Percentiles rank a stretch among this genome's conserved stretches.
These are phyloP conservation scores for Cyberlindnera nakhonratchasimensis DNA, from an alignment of 805 yeast species.

Conservation along the genomic window DNA sequence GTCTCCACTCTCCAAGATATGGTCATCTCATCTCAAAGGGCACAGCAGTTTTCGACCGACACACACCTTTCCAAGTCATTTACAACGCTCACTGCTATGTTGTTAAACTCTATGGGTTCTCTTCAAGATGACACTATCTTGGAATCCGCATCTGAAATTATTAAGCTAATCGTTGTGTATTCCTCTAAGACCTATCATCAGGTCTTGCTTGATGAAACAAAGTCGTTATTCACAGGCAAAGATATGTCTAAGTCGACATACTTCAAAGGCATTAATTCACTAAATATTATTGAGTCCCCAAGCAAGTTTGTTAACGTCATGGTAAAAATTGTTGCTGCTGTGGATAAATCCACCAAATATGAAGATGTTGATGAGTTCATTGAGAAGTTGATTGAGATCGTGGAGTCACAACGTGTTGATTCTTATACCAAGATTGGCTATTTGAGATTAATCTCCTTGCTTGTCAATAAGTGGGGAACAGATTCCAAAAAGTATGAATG, in stretches of 20 bases:
- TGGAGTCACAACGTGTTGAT: slow-evolving; percentile 15
- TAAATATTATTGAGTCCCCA: slow-evolving; percentile 32
- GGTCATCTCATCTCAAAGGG: slow-evolving; percentile 23
- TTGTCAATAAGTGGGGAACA: slow-evolving; percentile 52
- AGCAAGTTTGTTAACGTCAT: slow-evolving; percentile 1
- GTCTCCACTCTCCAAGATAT: slow-evolving; percentile 21
- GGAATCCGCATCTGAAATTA: slow-evolving; percentile 31
- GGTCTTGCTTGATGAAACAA: slow-evolving; percentile 37
- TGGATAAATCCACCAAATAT: slow-evolving; percentile 42
- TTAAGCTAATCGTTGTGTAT: slow-evolving; percentile 34
- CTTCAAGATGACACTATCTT: slow-evolving; percentile 17
- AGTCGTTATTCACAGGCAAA: slow-evolving; percentile 33
- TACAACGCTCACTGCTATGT: slow-evolving; percentile 13
- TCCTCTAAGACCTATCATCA: slow-evolving; percentile 39
- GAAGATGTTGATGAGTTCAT: slow-evolving; percentile 21
- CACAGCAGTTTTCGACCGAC: slow-evolving; percentile 23
- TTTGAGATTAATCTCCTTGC: slow-evolving; percentile 50
- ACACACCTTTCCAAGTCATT: slow-evolving; percentile 17
- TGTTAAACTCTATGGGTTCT: slow-evolving; percentile 10
- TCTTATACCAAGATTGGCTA: slow-evolving; percentile 43
- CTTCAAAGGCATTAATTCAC: slow-evolving; percentile 12
- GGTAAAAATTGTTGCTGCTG: slow-evolving; percentile 44
- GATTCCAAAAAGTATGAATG: slow-evolving; percentile 2
- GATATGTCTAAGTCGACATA: slow-evolving; percentile 12
- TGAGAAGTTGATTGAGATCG: slow-evolving; percentile 7